A percentile compares a stretch with the other conserved stretches of the same genome.
Evolutionary conservation across 2,329 filamentous ascomycete genomes (phyloP).

Genomic region (Arthrobotrys entomopaga): DNA sequence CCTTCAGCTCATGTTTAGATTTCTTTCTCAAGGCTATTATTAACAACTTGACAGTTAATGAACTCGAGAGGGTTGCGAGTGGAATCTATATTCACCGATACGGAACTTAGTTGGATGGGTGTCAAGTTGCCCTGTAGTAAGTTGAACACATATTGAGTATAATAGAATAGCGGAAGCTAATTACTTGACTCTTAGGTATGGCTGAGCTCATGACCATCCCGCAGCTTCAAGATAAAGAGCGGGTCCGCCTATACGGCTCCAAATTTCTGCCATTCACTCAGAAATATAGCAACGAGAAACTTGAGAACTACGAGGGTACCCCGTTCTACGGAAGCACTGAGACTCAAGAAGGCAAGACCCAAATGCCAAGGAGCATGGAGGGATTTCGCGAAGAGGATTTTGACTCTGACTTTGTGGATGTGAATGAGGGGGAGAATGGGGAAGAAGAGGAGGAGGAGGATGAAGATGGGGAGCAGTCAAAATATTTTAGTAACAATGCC

Average conservation of each 20-base stretch:
- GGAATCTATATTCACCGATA: constrained; percentile 73
- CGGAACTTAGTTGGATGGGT: constrained; percentile 77
- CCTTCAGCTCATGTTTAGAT: neutral
- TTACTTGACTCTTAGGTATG: constrained; percentile 59
- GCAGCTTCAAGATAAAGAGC: constrained; percentile 66
- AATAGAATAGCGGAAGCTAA: neutral
- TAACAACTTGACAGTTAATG: constrained; percentile 16
- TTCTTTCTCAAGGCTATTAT: constrained; percentile 13
- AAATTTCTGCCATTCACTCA: constrained; percentile 43
- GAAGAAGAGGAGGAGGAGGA: constrained; percentile 31
- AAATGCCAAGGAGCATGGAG: neutral
- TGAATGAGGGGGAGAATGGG: constrained; percentile 20
- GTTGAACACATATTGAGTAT: constrained; percentile 2
- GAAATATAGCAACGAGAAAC: constrained; percentile 47
- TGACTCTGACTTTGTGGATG: constrained; percentile 33
- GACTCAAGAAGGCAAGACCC: constrained; percentile 12
- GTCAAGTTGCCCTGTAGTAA: constrained; percentile 72
- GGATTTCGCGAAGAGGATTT: constrained; percentile 48
- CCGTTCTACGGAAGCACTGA: constrained; percentile 16
- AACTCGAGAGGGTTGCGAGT: constrained; percentile 54
- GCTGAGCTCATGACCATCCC: constrained; percentile 73
- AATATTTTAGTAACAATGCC: constrained; percentile 33
- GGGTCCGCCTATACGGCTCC: constrained; percentile 34
- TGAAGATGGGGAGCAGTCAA: constrained; percentile 32
- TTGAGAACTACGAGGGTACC: constrained; percentile 49